phyloP scores from a whole-genome alignment of 106 monocot species.

The Triglochin maritima region DNA sequence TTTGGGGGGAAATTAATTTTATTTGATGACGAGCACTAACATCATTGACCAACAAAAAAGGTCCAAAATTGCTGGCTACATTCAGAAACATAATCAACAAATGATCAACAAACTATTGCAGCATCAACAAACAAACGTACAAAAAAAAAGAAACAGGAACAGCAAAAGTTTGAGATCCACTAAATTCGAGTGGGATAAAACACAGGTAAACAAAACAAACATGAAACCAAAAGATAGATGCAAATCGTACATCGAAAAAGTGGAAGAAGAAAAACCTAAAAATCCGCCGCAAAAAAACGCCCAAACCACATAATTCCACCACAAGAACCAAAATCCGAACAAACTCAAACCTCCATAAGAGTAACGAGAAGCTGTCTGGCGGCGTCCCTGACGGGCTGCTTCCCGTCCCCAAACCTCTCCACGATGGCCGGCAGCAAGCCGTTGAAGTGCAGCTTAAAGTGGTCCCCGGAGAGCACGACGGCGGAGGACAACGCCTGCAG shows the following conservation, averaged over 20 bases:
- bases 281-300: not conserved
- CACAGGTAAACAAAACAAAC: too few species aligned
- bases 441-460: slow-evolving; percentile 92
- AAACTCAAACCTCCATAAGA: slow-evolving; percentile 97
- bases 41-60: too few species aligned
- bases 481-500: slow-evolving; percentile 85
- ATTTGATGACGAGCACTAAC: too few species aligned
- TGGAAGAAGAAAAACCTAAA: not conserved
- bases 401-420: slow-evolving; percentile 89
- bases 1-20: too few species aligned
- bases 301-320: not conserved
- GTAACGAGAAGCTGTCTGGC: slow-evolving; percentile 86
- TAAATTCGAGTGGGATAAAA: too few species aligned
- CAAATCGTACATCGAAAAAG: too few species aligned
- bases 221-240: not conserved
- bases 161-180: too few species aligned
- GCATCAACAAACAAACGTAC: too few species aligned
- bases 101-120: too few species aligned
- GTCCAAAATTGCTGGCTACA: too few species aligned
- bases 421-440: slow-evolving; percentile 77
- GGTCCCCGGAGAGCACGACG: slow-evolving; percentile 86
- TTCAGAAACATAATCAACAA: too few species aligned
- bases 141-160: too few species aligned
- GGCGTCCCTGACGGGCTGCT: slow-evolving; percentile 96
- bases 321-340: not conserved